Evolutionary conservation across 306 rosid genomes (phyloP), one percentile per base, ranked within the genome.

Genomic region (Erythrophleum fordii): DNA sequence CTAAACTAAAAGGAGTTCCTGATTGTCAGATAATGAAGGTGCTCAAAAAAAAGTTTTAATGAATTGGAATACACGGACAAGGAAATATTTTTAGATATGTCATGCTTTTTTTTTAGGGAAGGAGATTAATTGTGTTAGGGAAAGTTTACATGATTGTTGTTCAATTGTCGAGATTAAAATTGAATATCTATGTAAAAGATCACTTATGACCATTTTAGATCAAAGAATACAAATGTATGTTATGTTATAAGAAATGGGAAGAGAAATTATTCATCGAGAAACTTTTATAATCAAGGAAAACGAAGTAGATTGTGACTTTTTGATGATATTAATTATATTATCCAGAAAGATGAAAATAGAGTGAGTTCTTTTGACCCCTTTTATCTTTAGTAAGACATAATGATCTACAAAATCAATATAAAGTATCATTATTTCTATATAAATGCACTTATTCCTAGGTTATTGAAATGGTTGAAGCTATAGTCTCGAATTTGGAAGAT

Each of bases 51-150:
- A n/a, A n/a, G n/a, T n/a, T n/a, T 35, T 67, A 67, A 66, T 49
- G 65, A 22, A 29, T 5, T 75, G 6, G 58, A 75, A 1, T 5
- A 56, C 12, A 11, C 0, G 0, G 49, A 76, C 0, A 46, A 62
- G 17, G 73, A 76, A 34, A 61, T 76, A 48, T 76, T 76, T 48
- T 23, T 76, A 10, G 80, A 76, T 14, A 76, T 76, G 62, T 46
- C 73, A 5, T 76, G 72, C 23, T 48, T 62, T 7, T 48, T 26
- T 0, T 0, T 2, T 11, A 2, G 0, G 0, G 1, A 0, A 44
- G 0, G 0, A 0, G 0, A 16, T 5, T 14, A 0, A 6, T 0
- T 3, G 0, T 12, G 35, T 62, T 20, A 31, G 29, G 23, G 5
- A 31, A 20, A 0, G 0, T 4, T 17, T 11, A 41, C n/a, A n/a